phyloP scores from a whole-genome alignment of 805 yeast genomes.

The Candida takata region DNA sequence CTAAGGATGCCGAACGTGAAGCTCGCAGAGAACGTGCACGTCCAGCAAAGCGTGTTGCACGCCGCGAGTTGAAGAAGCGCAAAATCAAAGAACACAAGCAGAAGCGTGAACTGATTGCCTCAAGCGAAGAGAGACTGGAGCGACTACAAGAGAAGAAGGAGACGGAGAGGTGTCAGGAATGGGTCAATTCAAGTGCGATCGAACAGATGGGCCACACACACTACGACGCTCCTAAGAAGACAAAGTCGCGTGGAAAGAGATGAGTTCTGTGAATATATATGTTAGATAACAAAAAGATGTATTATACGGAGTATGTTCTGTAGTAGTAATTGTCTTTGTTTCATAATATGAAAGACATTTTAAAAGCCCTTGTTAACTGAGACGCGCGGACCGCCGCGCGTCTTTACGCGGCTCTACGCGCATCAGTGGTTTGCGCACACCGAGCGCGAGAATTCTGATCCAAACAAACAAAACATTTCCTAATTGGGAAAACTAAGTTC shows the following conservation, averaged over 20 bases:
- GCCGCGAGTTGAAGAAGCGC: constrained; percentile 29
- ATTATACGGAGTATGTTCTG: too few species aligned
- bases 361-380: too few species aligned
- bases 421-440: too few species aligned
- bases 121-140: constrained; percentile 25
- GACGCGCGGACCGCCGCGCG: too few species aligned
- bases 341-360: too few species aligned
- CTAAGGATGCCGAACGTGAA: constrained; percentile 14
- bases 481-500: constrained; percentile 8
- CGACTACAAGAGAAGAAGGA: constrained; percentile 34
- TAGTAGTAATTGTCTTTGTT: too few species aligned
- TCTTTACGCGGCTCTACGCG: too few species aligned
- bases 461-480: constrained; percentile 5
- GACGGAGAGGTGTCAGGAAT: constrained; percentile 41
- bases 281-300: too few species aligned
- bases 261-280: too few species aligned
- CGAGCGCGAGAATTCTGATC: constrained; percentile 1
- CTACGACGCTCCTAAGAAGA: constrained; percentile 40
- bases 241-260: constrained; percentile 7
- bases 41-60: constrained; percentile 31
- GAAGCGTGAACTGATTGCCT: constrained; percentile 21
- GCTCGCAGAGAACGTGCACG: constrained; percentile 22
- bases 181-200: constrained; percentile 56
- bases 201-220: constrained; percentile 45
- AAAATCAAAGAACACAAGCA: constrained; percentile 27